Evolutionary conservation across 768 basidiomycete genomes (phyloP).

Genomic region (Lanmaoa rubissima): DNA sequence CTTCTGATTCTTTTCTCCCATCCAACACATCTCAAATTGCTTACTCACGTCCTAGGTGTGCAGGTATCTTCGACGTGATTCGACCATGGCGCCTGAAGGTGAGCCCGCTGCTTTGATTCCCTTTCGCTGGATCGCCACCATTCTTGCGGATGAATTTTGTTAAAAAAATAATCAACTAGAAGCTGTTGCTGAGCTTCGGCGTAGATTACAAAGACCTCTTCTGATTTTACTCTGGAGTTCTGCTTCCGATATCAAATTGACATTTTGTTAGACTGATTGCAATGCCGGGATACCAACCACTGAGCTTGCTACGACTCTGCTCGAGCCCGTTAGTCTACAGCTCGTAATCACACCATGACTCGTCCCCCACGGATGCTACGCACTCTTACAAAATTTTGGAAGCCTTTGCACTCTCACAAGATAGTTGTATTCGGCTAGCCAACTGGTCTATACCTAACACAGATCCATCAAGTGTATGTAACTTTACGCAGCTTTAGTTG

Average conservation of each 20-base stretch:
- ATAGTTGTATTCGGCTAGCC: no score
- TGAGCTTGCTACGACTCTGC: no score
- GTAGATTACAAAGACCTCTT: constrained; percentile 46
- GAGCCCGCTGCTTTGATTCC: background rate
- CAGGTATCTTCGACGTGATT: background rate
- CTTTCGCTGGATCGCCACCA: background rate
- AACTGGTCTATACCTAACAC: no score
- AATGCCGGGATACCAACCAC: no score
- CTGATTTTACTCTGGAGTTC: constrained; percentile 31
- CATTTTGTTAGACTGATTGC: background rate
- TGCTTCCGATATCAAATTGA: no score
- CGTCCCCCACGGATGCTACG: no score
- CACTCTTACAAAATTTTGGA: no score
- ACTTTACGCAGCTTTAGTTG: no score
- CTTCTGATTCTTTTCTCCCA: constrained; percentile 46
- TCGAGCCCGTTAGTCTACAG: no score
- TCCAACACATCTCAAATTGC: background rate
- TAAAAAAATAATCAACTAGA: constrained; percentile 74
- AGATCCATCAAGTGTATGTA: no score
- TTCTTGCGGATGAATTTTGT: constrained; percentile 23
- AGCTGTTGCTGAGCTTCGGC: constrained; percentile 83
- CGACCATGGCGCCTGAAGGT: background rate
- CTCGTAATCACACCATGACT: no score
- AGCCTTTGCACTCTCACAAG: no score
- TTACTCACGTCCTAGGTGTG: background rate